Evolutionary conservation across 2,329 filamentous ascomycete species (phyloP).

Genomic region (Dactylellina parvicollis): DNA sequence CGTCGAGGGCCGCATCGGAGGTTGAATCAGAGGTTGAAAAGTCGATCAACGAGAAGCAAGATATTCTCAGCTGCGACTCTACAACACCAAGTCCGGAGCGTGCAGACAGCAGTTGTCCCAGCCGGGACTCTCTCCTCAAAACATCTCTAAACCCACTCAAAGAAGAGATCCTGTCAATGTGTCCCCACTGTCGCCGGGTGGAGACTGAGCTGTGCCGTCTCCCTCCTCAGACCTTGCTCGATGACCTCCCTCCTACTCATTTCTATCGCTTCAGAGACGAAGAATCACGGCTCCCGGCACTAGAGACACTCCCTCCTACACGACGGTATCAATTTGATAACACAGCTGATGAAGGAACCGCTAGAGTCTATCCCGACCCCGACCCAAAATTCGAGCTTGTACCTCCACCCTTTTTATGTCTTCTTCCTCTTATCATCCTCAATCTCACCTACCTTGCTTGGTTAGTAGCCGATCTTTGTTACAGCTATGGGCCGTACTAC

Average conservation of each 20-base stretch:
- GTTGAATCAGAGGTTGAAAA: not conserved
- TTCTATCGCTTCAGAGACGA: constrained; percentile 46
- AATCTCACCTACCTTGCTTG: constrained; percentile 49
- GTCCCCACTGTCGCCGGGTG: constrained; percentile 45
- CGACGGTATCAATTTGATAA: constrained; percentile 45
- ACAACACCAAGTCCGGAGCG: not conserved
- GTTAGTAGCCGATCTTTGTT: constrained; percentile 48
- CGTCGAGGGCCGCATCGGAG: not conserved
- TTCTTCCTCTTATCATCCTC: constrained; percentile 32
- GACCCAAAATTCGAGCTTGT: constrained; percentile 33
- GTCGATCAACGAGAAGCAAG: constrained; percentile 1
- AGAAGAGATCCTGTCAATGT: constrained; percentile 32
- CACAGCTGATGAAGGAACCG: constrained; percentile 34
- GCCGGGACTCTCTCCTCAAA: constrained; percentile 17
- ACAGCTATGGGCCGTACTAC: constrained; percentile 44
- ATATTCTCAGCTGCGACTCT: not conserved
- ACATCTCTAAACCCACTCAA: constrained; percentile 1
- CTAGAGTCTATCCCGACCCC: constrained; percentile 48
- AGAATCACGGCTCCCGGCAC: constrained; percentile 41
- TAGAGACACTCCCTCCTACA: constrained; percentile 41
- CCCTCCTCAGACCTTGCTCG: constrained; percentile 35
- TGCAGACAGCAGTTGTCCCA: constrained; percentile 1
- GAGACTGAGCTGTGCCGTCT: constrained; percentile 45
- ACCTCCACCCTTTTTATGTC: constrained; percentile 22
- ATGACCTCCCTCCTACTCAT: constrained; percentile 24